Percentiles rank a stretch among this genome's conserved stretches.
Conservation (phyloP, 257 asterid species). For the Rhazya stricta region DNA sequence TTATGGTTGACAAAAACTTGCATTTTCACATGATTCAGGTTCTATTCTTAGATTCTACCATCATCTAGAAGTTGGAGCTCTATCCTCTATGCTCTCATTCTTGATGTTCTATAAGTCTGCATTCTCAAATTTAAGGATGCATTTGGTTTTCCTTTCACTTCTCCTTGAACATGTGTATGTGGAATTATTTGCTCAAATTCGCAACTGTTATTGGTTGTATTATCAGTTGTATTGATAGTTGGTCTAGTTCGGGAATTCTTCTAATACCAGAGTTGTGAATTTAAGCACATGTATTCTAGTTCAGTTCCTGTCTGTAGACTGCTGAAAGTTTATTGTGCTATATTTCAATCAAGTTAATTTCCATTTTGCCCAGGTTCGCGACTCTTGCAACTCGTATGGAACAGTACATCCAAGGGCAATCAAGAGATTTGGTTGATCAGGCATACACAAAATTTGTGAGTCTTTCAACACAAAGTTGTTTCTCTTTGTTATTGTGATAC, state of each 20-base stretch:
- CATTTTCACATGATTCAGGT: neutral
- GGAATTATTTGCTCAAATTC: neutral
- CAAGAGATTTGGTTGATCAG: slow-evolving; percentile 98
- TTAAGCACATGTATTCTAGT: neutral
- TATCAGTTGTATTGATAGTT: neutral
- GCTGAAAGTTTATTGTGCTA: neutral
- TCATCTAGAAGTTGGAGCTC: neutral
- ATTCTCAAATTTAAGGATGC: neutral
- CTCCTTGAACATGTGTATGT: neutral
- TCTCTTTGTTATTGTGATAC: slow-evolving; percentile 6
- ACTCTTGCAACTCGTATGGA: slow-evolving; percentile 98
- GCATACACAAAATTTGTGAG: slow-evolving; percentile 87
- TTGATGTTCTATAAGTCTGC: neutral
- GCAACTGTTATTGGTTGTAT: neutral
- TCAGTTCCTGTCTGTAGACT: neutral
- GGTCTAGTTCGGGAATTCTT: neutral
- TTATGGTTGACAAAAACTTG: neutral
- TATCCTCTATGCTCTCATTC: neutral
- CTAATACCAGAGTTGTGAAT: neutral
- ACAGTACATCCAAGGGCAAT: slow-evolving; percentile 96
- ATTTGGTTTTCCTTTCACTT: neutral
- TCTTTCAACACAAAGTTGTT: slow-evolving; percentile 9
- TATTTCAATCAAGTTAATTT: slow-evolving; percentile 4
- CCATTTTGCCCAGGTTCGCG: slow-evolving; percentile 59
- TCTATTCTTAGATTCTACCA: neutral